These are phyloP conservation scores for Cymbopogon citratus DNA, from an alignment of 176 grass and related monocot genomes.

Conservation along the genomic window DNA sequence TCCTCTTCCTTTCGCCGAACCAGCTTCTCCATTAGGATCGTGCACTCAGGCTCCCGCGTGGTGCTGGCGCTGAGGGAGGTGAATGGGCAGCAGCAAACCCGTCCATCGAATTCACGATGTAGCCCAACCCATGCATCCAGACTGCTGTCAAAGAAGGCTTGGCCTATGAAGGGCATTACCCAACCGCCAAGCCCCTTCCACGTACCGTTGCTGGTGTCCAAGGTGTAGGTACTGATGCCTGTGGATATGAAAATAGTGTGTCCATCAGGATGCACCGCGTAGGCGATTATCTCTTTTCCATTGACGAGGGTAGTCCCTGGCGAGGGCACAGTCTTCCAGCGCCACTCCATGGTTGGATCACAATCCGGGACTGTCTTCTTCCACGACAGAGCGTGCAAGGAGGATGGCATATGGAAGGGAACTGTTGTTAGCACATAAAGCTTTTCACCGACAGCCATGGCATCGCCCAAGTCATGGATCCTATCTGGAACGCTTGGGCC, in stretches of 20 bases:
- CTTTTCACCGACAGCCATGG: too few relatives aligned
- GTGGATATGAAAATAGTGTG: not conserved
- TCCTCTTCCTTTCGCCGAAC: not conserved
- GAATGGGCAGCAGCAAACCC: not conserved
- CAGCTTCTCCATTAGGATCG: not conserved
- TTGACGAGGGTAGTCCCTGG: too few relatives aligned
- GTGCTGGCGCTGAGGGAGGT: not conserved
- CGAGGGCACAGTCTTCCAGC: not conserved
- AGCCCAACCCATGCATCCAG: conserved; percentile 5
- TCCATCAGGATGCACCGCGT: not conserved
- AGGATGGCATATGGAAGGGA: too few relatives aligned
- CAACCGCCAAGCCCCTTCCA: not conserved
- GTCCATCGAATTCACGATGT: not conserved
- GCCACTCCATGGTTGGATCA: not conserved
- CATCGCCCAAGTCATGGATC: too few relatives aligned
- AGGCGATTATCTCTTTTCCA: not conserved
- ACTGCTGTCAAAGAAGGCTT: not conserved
- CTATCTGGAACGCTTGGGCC: too few relatives aligned
- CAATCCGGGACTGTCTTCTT: too few relatives aligned
- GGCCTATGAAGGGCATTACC: not conserved
- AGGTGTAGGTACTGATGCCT: not conserved
- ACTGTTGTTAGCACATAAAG: too few relatives aligned
- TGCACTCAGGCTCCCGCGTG: not conserved
- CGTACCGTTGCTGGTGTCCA: not conserved
- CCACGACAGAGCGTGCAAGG: too few relatives aligned